Conservation (phyloP, 192 early-diverging fungal species). For the Coemansia sp. region DNA sequence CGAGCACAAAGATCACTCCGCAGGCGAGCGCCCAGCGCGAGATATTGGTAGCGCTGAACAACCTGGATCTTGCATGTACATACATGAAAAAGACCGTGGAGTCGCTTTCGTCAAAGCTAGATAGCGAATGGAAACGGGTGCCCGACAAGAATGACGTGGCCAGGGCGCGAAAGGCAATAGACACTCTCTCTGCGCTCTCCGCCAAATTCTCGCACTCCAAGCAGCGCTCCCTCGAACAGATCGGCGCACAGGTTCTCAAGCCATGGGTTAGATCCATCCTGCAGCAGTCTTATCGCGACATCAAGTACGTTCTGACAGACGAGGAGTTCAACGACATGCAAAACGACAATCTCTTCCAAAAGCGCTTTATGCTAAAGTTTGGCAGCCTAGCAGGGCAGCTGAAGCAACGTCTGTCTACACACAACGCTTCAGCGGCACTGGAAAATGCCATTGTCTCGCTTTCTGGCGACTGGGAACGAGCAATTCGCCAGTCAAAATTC, state of each 20-base stretch:
- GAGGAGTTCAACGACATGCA: constrained; percentile 89
- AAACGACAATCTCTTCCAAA: constrained; percentile 78
- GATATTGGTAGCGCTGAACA: constrained; percentile 76
- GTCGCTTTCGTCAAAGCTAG: constrained; percentile 65
- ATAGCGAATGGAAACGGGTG: constrained; percentile 49
- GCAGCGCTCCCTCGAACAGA: constrained; percentile 72
- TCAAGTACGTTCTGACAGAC: constrained; percentile 88
- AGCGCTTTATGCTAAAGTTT: constrained; percentile 78
- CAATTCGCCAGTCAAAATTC: constrained; percentile 83
- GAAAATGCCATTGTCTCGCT: constrained; percentile 69
- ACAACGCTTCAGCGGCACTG: constrained; percentile 72
- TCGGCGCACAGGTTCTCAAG: constrained; percentile 77
- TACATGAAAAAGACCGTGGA: constrained; percentile 77
- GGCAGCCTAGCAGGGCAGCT: constrained; percentile 43
- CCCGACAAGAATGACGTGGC: constrained; percentile 7
- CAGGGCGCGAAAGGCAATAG: constrained; percentile 22
- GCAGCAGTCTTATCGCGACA: constrained; percentile 79
- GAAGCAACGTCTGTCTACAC: constrained; percentile 63
- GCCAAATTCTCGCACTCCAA: constrained; percentile 57
- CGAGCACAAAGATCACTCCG: constrained; percentile 3
- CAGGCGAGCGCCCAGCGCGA: constrained; percentile 31
- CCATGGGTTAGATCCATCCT: constrained; percentile 78
- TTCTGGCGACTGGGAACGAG: constrained; percentile 83
- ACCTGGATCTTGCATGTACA: constrained; percentile 80
- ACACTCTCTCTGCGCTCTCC: constrained; percentile 35